Conservation (phyloP, 306 rosid genomes). For the Senna siamea region DNA sequence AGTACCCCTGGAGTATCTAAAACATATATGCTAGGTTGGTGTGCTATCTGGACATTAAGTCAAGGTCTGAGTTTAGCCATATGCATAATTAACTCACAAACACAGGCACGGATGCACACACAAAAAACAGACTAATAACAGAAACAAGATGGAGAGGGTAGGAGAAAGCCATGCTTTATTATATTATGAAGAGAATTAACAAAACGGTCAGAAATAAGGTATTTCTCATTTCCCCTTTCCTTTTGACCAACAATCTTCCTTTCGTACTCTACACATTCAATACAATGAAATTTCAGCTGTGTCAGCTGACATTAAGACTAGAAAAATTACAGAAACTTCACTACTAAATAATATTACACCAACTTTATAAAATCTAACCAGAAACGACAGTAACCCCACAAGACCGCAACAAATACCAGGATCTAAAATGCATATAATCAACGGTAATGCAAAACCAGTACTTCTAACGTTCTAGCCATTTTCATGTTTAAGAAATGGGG, state of each 20-base stretch:
- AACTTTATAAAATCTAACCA: not conserved
- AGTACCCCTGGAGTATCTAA: constrained; percentile 95
- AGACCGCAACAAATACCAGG: not conserved
- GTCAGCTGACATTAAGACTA: not conserved
- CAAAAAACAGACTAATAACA: not conserved
- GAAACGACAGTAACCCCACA: not conserved
- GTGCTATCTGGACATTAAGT: constrained; percentile 73
- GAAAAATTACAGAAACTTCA: not conserved
- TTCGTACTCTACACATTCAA: not conserved
- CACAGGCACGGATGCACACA: not conserved
- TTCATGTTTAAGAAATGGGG: not conserved
- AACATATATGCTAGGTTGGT: constrained; percentile 91
- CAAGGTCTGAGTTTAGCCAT: not conserved
- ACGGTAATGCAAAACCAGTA: not conserved
- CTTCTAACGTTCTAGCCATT: not conserved
- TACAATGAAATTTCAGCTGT: not conserved
- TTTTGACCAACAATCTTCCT: not conserved
- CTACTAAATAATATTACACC: not conserved
- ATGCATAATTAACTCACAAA: constrained; percentile 14
- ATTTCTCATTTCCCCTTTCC: not conserved
- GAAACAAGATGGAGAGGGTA: not conserved
- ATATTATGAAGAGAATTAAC: not conserved
- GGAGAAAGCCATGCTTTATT: not conserved
- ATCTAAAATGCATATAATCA: not conserved
- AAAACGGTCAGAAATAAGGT: not conserved